Evolutionary conservation across 1,284 basidiomycete genomes (phyloP).

Genomic region (Thecaphora thlaspeos): DNA sequence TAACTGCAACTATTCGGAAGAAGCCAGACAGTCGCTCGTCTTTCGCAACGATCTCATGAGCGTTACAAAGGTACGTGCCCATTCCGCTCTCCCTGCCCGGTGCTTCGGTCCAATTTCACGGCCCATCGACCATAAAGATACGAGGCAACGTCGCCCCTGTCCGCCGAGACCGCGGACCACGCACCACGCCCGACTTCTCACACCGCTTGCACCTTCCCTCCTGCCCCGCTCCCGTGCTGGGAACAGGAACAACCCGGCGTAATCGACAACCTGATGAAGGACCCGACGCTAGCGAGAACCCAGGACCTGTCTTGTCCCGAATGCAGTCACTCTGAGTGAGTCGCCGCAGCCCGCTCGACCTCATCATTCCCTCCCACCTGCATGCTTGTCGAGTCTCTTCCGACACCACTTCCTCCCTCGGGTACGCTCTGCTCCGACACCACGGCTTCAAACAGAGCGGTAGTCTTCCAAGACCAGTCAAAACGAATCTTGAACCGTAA

Average conservation of each 20-base stretch:
- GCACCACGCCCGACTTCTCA: too few species aligned
- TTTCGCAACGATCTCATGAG: slow-evolving; percentile 92
- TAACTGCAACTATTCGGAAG: slow-evolving; percentile 85
- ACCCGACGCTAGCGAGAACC: slow-evolving; percentile 71
- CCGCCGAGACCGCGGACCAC: too few species aligned
- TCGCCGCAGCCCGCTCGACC: too few species aligned
- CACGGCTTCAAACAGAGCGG: slow-evolving; percentile 36
- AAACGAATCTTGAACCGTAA: slow-evolving; percentile 50
- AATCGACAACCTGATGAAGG: slow-evolving; percentile 81
- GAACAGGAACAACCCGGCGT: slow-evolving; percentile 85
- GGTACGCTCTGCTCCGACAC: too few species aligned
- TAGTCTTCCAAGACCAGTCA: slow-evolving; percentile 56
- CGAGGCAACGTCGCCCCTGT: too few species aligned
- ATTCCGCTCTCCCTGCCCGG: too few species aligned
- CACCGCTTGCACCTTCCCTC: not conserved
- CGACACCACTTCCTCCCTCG: not conserved
- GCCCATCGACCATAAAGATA: too few species aligned
- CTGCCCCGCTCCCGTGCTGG: slow-evolving; percentile 2
- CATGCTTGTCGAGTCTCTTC: too few species aligned
- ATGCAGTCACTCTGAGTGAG: slow-evolving; percentile 46
- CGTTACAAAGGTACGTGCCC: slow-evolving; percentile 77
- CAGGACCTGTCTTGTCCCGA: slow-evolving; percentile 49
- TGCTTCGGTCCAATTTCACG: too few species aligned
- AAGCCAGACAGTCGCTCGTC: slow-evolving; percentile 81
- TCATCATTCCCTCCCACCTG: too few species aligned